These are phyloP conservation scores for Gracilaria vermiculophylla DNA, from an alignment of 23 red algal genomes.

Conservation along the genomic window DNA sequence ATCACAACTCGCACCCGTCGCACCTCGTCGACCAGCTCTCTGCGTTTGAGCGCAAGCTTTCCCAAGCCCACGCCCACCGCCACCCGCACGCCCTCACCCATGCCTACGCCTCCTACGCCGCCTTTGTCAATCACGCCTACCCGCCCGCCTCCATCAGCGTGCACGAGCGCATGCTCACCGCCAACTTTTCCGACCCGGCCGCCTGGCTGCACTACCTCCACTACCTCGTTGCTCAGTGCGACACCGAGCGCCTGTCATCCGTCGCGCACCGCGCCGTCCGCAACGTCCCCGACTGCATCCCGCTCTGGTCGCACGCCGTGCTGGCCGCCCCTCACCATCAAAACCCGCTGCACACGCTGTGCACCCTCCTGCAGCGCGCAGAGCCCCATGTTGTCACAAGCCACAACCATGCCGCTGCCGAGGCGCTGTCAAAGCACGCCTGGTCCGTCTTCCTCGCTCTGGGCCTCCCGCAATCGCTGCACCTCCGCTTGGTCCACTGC, in stretches of 20 bases:
- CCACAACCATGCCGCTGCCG: constrained; percentile 13
- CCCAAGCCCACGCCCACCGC: not conserved
- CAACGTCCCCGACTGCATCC: constrained; percentile 25
- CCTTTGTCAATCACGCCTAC: not conserved
- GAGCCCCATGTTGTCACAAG: constrained; percentile 4
- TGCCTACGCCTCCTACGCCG: constrained; percentile 41
- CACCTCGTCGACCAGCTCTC: not conserved
- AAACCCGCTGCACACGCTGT: not conserved
- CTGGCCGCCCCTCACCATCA: not conserved
- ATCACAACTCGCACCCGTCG: not conserved
- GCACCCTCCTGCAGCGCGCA: not conserved
- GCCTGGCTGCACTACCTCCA: constrained; percentile 32
- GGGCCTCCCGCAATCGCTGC: not conserved
- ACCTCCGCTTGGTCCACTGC: too few species aligned
- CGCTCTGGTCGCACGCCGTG: constrained; percentile 25
- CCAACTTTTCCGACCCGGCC: not conserved
- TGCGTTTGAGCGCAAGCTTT: not conserved
- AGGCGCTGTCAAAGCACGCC: constrained; percentile 14
- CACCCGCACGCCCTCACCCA: not conserved
- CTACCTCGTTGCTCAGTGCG: not conserved
- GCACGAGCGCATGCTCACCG: constrained; percentile 41
- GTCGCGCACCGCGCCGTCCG: constrained; percentile 11
- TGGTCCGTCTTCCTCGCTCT: constrained; percentile 22
- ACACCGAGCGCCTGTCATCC: not conserved
- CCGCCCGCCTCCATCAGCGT: not conserved